Evolutionary conservation across 257 asterid genomes (phyloP).

Genomic region (Plantago major): DNA sequence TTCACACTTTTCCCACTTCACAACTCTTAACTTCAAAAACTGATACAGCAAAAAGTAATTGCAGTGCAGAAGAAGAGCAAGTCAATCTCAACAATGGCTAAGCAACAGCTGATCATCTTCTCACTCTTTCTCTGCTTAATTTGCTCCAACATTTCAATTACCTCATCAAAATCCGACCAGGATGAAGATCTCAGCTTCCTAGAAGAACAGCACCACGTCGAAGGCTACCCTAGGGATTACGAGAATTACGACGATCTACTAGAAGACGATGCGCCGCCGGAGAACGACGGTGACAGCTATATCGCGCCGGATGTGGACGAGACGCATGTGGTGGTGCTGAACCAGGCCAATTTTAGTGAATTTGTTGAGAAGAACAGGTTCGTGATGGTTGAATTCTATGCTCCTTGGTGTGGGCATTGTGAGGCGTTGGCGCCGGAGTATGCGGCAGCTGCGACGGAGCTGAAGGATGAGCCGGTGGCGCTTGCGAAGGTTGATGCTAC

Average conservation of each 20-base stretch:
- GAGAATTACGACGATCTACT: slow-evolving; percentile 62
- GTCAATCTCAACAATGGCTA: slow-evolving; percentile 29
- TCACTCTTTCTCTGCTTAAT: slow-evolving; percentile 40
- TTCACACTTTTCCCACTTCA: background rate
- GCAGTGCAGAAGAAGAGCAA: too few relatives aligned
- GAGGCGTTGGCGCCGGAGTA: slow-evolving; percentile 81
- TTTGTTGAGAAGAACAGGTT: slow-evolving; percentile 52
- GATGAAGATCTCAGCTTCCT: too few relatives aligned
- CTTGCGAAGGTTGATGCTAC: slow-evolving; percentile 82
- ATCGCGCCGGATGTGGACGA: slow-evolving; percentile 55
- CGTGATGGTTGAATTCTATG: slow-evolving; percentile 89
- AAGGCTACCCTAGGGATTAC: slow-evolving; percentile 37
- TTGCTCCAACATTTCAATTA: slow-evolving; percentile 21
- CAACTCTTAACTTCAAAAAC: background rate
- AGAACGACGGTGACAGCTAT: slow-evolving; percentile 38
- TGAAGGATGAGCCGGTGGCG: slow-evolving; percentile 62
- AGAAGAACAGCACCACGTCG: too few relatives aligned
- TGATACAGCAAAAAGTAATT: background rate
- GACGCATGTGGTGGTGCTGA: slow-evolving; percentile 62
- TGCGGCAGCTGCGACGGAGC: slow-evolving; percentile 75
- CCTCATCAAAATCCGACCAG: slow-evolving; percentile 6
- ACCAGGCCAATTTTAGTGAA: slow-evolving; percentile 61
- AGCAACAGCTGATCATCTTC: slow-evolving; percentile 33
- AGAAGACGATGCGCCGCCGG: slow-evolving; percentile 31
- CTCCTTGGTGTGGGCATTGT: slow-evolving; percentile 96